These are phyloP conservation scores for Penicillium decumbens DNA, from an alignment of 2,329 filamentous ascomycete genomes.

Conservation along the genomic window DNA sequence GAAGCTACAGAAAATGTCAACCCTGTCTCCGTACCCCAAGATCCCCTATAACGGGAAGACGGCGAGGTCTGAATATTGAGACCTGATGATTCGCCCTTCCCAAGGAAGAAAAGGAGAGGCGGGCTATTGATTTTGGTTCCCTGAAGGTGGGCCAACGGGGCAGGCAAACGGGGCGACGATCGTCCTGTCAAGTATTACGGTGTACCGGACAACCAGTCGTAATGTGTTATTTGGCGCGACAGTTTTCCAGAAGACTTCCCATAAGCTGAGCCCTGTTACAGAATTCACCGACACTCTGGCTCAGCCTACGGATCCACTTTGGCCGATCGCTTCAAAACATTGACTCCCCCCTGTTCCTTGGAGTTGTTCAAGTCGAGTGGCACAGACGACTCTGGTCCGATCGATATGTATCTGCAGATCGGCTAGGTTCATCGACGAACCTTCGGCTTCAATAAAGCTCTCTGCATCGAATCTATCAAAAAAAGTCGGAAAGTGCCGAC, in stretches of 20 bases:
- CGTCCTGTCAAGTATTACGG: slow-evolving; percentile 12
- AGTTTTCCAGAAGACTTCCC: slow-evolving; percentile 16
- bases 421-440: not conserved
- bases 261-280: slow-evolving; percentile 23
- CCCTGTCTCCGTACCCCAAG: not conserved
- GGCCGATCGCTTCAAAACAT: slow-evolving; percentile 14
- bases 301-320: slow-evolving; percentile 15
- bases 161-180: slow-evolving; percentile 9
- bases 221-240: slow-evolving; percentile 5
- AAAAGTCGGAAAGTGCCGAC: slow-evolving; percentile 25
- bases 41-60: not conserved
- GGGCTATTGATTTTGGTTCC: slow-evolving; percentile 8
- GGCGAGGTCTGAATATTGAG: not conserved
- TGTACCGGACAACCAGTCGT: not conserved
- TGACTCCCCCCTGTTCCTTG: slow-evolving; percentile 1
- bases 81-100: not conserved
- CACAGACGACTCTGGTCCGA: not conserved
- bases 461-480: slow-evolving; percentile 13
- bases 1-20: not conserved
- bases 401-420: not conserved
- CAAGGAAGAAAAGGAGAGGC: not conserved
- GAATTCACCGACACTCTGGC: slow-evolving; percentile 26
- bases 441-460: not conserved
- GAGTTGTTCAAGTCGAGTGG: not conserved
- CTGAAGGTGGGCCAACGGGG: slow-evolving; percentile 1